Evolutionary conservation across 2,329 filamentous ascomycete species (phyloP), one percentile per base, ranked within the genome.

Genomic region (Aspergillus sp.): DNA sequence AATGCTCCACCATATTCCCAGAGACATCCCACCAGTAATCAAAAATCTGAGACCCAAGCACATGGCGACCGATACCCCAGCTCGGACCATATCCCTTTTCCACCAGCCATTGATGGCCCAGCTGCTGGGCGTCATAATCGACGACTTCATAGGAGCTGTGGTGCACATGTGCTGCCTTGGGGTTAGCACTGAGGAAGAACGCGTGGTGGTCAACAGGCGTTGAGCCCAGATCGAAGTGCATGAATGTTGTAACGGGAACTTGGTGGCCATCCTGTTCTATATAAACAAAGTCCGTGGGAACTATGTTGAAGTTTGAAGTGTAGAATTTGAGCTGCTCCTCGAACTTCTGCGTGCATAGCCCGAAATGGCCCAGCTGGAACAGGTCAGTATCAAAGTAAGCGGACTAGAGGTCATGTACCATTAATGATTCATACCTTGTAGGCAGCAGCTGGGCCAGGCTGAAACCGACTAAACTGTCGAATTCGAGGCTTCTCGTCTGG

Each of bases 61-160:
- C 58, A 52, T 64, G 62, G 19, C 62, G 44, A 4, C 62, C 62
- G 2, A 64, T 54, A 8, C 62, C 62, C 62, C 60, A 64, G 6
- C 56, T 67, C 21, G 67, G 70, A 56, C 70, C 70, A 52, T 81
- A 83, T 0, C 73, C 75, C 57, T 80, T 79, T 9, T 70, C 61
- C 0, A 68, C 73, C 33, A 84, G 67, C 77, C 78, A 83, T 52
- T 82, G 76, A 61, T 84, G 82, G 0, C 82, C 82, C 1, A 84
- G 64, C 3, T 74, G 68, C 71, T 84, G 81, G 1, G 77, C 78
- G 56, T 84, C 81, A 50, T 81, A 81, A 59, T 83, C 79, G 46
- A 82, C 77, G 0, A 82, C 79, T 56, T 83, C 81, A 50, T 81
- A 84, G 0, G 69, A 73, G 39, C 73, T 75, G 64, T 84, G 81